Base-by-base conservation (phyloP, 352 stramenopile genomes). In the Globisporangium uncinulatum region DNA sequence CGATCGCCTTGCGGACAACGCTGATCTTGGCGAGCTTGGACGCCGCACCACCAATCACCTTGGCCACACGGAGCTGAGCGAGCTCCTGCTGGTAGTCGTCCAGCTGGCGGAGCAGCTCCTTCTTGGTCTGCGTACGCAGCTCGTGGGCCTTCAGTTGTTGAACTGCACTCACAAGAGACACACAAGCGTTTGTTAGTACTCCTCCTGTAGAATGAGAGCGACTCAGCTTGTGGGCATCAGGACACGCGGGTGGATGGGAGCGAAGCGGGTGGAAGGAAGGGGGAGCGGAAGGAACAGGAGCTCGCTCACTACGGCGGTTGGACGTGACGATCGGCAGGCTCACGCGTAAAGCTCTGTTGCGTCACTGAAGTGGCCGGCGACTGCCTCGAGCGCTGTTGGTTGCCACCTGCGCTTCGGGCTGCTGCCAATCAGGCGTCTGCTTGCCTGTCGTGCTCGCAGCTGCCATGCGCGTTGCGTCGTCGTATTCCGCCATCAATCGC, bases 1-100 rank as follows among this genome's bases (percentile, higher is more conserved):
- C 98, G 71, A 99, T 99, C 60, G 89, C 97, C 79, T 99, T 99
- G 82, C 98, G 97, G 20, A 99, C 97, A 42, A 94, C 79, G 70
- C 97, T 96, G 83, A 99, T 99, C 88, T 99, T 99, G 74, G 95
- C 92, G 62, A 99, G 95, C 92, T 99, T 99, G 47, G 95, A 98
- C 56, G 97, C 96, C 37, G 97, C 97, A 56, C 97, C 97, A 62
- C 97, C 96, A 47, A 98, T 99, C 48, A 99, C 96, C 89, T 99
- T 98, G 67, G 96, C 95, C 54, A 99, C 97, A 69, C 97, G 94
- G 63, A 99, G 92, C 79, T 97, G 86, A 45, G 94, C 86, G 56
- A 99, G 86, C 79, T 99, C 96, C 80, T 98, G 96, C 76, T 99
- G 98, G 68, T 98, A 92, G 69, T 99, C 97, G 78, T 97, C 89